Evolutionary conservation across 2,329 filamentous ascomycete species (phyloP).

Genomic region (Neofusicoccum kwambonambiense): DNA sequence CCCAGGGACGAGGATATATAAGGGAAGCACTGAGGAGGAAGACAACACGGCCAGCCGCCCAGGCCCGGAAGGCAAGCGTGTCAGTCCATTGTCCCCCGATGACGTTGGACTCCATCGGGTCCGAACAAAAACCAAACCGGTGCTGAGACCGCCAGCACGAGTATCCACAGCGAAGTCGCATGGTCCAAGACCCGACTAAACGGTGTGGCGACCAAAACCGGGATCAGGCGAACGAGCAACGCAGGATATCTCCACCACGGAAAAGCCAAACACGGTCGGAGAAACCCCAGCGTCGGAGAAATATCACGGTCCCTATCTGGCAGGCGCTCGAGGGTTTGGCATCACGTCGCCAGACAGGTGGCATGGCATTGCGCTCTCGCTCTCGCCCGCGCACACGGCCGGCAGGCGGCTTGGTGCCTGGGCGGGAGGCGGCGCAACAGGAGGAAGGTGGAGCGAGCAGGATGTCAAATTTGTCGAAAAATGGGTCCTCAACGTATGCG

Average conservation of each 20-base stretch:
- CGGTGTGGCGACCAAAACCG: slow-evolving; percentile 5
- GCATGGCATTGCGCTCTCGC: too few species aligned
- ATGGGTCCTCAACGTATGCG: neutral
- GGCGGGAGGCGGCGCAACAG: neutral
- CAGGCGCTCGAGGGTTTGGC: too few species aligned
- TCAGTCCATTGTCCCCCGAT: slow-evolving; percentile 16
- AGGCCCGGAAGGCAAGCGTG: neutral
- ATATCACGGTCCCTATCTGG: neutral
- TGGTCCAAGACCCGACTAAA: slow-evolving; percentile 5
- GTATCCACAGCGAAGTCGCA: slow-evolving; percentile 12
- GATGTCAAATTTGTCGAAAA: slow-evolving; percentile 14
- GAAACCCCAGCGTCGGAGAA: neutral
- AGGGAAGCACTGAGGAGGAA: neutral
- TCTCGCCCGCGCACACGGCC: neutral
- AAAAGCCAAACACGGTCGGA: neutral
- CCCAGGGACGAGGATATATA: slow-evolving; percentile 11
- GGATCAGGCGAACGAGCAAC: slow-evolving; percentile 1
- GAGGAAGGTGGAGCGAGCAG: slow-evolving; percentile 16
- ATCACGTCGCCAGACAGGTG: too few species aligned
- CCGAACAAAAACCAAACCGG: slow-evolving; percentile 9
- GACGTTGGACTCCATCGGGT: slow-evolving; percentile 18
- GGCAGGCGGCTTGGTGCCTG: neutral
- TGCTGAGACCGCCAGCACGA: neutral
- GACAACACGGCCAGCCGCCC: neutral
- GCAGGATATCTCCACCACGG: neutral